Evolutionary conservation across 768 basidiomycete genomes (phyloP), one percentile per base, ranked within the genome.

Genomic region (Trametes cinnabarina): DNA sequence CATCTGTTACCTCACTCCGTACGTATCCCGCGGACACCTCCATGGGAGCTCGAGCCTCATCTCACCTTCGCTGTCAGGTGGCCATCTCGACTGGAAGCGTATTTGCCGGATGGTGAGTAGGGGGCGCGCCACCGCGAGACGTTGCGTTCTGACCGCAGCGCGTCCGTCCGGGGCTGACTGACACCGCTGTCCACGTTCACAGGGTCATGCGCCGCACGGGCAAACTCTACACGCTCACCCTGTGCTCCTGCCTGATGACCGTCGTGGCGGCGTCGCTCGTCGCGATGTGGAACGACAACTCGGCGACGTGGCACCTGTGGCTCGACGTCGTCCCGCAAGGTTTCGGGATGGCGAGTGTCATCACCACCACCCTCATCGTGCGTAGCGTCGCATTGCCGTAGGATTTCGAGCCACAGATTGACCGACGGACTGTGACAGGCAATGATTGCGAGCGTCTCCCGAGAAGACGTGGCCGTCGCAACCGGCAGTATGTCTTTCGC

Each of bases 1-100:
- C 95, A 95, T 74, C 74, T 99, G 20, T 74, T 98, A 35, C 94
- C 95, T 22, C 94, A 96, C 74, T 92, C 92, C 34, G 89, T 93
- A 74, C 72, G 85, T 61, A 40, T 63, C 52, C 3, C 12, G 49
- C 25, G 39, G 35, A 11, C 19, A 11, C 11, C 25, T 46, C 57
- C 15, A 35, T 57, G 25, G 63, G 37, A 30, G 37, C 26, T 17
- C 4, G 20, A 4, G 46, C 41, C 23, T 12, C 17, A 14, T 40
- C 44, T 55, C 28, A 60, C 53, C 49, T 25, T 41, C 47, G 2
- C 39, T 53, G 48, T 47, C 66, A 94, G 89, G 73, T 90, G 61
- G 86, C 90, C 47, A 80, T 97, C 53, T 88, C 94, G 3, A 76
- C 79, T 0, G 96, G 96, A 22, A 95, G 93, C 61, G 80, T 99